Evolutionary conservation across 148 eudicot species (phyloP).

Genomic region (Diospyros kaki): DNA sequence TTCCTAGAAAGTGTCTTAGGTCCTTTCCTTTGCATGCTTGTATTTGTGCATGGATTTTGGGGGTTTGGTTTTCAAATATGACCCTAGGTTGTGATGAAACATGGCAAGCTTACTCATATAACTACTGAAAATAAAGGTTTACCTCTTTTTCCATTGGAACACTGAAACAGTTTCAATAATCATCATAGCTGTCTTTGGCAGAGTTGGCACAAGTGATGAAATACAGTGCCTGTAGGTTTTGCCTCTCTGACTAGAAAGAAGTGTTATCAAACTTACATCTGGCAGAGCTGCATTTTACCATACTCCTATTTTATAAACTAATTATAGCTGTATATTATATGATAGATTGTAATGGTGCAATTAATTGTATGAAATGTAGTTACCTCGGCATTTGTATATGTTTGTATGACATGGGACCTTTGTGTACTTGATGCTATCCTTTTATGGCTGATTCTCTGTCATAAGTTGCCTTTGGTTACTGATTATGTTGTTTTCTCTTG

Average conservation of each 20-base stretch:
- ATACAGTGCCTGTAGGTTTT: not conserved
- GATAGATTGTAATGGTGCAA: not conserved
- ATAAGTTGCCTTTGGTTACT: not conserved
- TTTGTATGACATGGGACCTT: not conserved
- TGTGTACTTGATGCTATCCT: not conserved
- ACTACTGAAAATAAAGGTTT: not conserved
- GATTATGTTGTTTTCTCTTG: not conserved
- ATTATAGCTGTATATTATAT: not conserved
- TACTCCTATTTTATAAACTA: not conserved
- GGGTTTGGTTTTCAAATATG: too few relatives aligned
- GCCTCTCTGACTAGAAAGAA: not conserved
- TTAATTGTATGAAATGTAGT: not conserved
- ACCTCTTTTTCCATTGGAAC: not conserved
- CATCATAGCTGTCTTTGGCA: slow-evolving; percentile 1
- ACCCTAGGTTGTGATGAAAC: too few relatives aligned
- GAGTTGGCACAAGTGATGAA: not conserved
- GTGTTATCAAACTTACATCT: not conserved
- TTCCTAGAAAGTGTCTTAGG: too few relatives aligned
- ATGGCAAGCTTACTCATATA: not conserved
- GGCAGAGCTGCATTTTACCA: not conserved
- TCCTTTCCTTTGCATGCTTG: too few relatives aligned
- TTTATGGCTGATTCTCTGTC: not conserved
- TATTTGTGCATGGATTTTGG: too few relatives aligned
- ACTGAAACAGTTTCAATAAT: not conserved
- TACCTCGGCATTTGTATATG: not conserved